A percentile compares a stretch with the other conserved stretches of the same genome.
Evolutionary conservation across 805 yeast genomes (phyloP).

Genomic region (Kuraishia piskuri): DNA sequence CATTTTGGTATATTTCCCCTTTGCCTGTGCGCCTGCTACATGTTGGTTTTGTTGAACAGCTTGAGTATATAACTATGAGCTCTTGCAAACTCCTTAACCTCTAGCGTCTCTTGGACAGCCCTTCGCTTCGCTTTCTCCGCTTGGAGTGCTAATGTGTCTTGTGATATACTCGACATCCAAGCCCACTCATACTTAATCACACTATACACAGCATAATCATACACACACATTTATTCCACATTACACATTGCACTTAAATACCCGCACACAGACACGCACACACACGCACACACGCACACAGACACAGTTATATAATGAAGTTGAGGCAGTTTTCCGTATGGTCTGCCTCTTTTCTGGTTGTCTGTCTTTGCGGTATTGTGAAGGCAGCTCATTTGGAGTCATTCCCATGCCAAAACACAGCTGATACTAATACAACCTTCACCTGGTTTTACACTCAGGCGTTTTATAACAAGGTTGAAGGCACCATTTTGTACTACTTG

Average conservation of each 20-base stretch:
- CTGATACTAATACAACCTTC: slow-evolving; percentile 1
- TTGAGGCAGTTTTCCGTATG: background rate
- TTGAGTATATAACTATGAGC: background rate
- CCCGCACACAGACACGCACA: too few species aligned
- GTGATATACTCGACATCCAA: background rate
- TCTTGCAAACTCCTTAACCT: background rate
- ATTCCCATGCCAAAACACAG: slow-evolving; percentile 3
- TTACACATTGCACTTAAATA: background rate
- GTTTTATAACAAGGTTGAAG: slow-evolving; percentile 5
- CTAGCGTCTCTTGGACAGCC: background rate
- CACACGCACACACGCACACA: background rate
- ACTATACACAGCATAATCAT: background rate
- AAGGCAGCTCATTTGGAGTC: slow-evolving; percentile 7
- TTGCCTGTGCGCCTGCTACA: too few species aligned
- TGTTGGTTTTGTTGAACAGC: background rate
- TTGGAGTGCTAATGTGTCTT: background rate
- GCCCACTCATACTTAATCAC: background rate
- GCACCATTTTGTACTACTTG: slow-evolving; percentile 6
- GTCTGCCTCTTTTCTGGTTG: background rate
- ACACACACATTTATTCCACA: too few species aligned
- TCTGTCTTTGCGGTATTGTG: background rate
- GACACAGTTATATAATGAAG: background rate
- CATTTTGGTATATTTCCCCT: too few species aligned
- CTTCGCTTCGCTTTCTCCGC: background rate
- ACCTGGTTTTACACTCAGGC: slow-evolving; percentile 5